Evolutionary conservation across 805 yeast species (phyloP), one percentile per base, ranked within the genome.

Genomic region (Wickerhamiella kazuoi): DNA sequence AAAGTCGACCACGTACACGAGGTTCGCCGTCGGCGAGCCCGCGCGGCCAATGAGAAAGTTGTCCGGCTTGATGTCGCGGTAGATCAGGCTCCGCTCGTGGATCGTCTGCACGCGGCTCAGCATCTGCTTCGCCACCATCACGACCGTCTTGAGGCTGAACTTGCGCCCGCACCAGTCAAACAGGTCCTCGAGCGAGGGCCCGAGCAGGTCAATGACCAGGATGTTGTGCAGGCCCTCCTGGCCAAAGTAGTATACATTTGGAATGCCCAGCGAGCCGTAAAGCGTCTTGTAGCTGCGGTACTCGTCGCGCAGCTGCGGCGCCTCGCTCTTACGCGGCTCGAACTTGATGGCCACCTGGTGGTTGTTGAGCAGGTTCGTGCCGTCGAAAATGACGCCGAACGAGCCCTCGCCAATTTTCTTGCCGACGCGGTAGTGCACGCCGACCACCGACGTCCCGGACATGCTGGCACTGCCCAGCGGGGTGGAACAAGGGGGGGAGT

Each of bases 341-440:
- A 90, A 90, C 61, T 90, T 90, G 59, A 90, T 87, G 31, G 97
- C 98, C 35, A 90, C 97, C 37, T 81, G 93, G 45, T 77, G 78
- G 48, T 86, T 86, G 63, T 84, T 87, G 50, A 90, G 74, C 55
- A 90, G 69, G 57, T 90, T 87, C 33, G 82, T 72, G 46, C 98
- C 98, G 63, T 90, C 97, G 57, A 90, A 90, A 43, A 90, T 79
- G 39, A 90, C 94, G 41, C 98, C 98, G 59, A 90, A 90, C 3
- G 97, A 87, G 34, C 98, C 98, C 62, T 90, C 97, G 42, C 98
- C 98, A 45, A 90, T 86, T 63, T 90, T 90, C 60, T 86, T 87
- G 43, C 97, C 98, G 41, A 90, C 90, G 50, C 84, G 79, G 63
- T 86, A 90, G 65, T 90, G 98, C 44, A 87, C 75, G 19, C 98